Conservation (phyloP, 306 rosid species). For the Geum urbanum region DNA sequence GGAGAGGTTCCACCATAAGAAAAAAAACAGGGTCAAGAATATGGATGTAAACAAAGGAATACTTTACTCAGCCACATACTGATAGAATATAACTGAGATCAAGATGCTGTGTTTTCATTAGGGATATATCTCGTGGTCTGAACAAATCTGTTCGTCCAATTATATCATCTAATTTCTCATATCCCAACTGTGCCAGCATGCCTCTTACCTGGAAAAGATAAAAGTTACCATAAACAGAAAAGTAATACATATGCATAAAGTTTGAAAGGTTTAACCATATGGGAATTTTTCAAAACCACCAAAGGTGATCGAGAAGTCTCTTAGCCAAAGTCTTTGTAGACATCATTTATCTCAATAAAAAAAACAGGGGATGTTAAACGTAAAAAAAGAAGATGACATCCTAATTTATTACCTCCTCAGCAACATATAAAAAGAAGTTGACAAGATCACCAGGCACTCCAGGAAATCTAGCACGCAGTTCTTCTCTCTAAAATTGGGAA, state of each 20-base stretch:
- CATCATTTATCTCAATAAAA: too few relatives aligned
- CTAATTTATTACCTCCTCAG: conserved; percentile 73
- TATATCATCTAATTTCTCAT: conserved; percentile 86
- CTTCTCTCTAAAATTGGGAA: conserved; percentile 65
- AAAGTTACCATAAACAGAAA: neutral
- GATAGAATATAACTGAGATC: conserved; percentile 70
- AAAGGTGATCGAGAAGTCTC: neutral
- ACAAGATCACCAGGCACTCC: conserved; percentile 99
- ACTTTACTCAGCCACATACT: conserved; percentile 46
- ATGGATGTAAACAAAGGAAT: conserved; percentile 1
- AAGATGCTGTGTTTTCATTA: conserved; percentile 89
- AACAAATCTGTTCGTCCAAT: conserved; percentile 79
- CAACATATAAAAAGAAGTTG: conserved; percentile 87
- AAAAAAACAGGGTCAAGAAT: neutral
- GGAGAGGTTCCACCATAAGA: conserved; percentile 20
- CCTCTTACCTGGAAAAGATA: conserved; percentile 77
- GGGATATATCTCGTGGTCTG: conserved; percentile 80
- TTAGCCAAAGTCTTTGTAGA: too few relatives aligned
- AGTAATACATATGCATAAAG: conserved; percentile 1
- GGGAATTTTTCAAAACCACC: neutral
- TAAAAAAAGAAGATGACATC: conserved; percentile 8
- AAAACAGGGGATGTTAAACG: too few relatives aligned
- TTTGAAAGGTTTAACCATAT: neutral
- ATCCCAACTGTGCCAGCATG: conserved; percentile 87
- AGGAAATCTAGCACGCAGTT: conserved; percentile 97